Evolutionary conservation across 192 early-diverging fungal genomes (phyloP).

Genomic region (Allomyces macrogynus): DNA sequence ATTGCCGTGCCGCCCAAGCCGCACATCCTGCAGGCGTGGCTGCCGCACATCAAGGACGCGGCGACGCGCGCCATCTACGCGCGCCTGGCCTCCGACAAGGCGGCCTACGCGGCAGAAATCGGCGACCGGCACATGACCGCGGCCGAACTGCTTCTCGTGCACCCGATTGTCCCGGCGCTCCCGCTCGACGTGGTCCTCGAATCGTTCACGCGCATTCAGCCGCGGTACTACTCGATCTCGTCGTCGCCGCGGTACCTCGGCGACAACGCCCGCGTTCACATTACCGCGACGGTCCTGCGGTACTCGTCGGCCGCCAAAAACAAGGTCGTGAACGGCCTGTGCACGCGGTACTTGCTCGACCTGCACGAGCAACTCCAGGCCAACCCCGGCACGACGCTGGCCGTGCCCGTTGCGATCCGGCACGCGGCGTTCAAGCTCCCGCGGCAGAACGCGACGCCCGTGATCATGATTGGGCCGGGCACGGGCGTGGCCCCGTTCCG

Average conservation of each 20-base stretch:
- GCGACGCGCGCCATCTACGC: slow-evolving; percentile 27
- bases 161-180: slow-evolving; percentile 29
- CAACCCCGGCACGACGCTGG: slow-evolving; percentile 8
- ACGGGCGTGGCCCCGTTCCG: slow-evolving; percentile 98
- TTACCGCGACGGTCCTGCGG: slow-evolving; percentile 77
- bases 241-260: slow-evolving; percentile 50
- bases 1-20: slow-evolving; percentile 55
- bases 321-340: slow-evolving; percentile 53
- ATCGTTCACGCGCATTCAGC: slow-evolving; percentile 55
- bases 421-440: slow-evolving; percentile 80
- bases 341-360: slow-evolving; percentile 69
- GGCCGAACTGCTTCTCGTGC: slow-evolving; percentile 49
- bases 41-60: slow-evolving; percentile 16
- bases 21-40: slow-evolving; percentile 34
- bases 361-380: slow-evolving; percentile 21
- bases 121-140: slow-evolving; percentile 43
- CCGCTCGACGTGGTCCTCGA: slow-evolving; percentile 71
- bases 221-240: slow-evolving; percentile 95
- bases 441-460: slow-evolving; percentile 44
- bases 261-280: slow-evolving; percentile 45
- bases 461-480: slow-evolving; percentile 96
- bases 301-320: slow-evolving; percentile 35
- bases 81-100: slow-evolving; percentile 43
- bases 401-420: slow-evolving; percentile 74
- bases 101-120: slow-evolving; percentile 36